Conservation (phyloP, 2,329 filamentous ascomycete genomes). For the Dactylellina cionopaga region DNA sequence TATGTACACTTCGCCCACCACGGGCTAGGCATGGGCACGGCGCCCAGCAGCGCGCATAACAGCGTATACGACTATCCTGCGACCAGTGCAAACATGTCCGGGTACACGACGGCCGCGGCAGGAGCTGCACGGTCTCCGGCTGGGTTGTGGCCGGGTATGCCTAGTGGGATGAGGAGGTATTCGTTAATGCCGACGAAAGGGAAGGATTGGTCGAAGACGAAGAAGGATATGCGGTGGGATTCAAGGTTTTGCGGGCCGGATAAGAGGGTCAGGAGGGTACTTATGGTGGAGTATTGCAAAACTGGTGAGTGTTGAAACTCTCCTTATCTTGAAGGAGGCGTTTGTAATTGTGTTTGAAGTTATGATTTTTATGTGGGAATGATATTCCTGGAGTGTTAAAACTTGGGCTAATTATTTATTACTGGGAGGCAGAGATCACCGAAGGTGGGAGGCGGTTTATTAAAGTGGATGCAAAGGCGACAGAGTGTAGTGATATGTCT, state of each 20-base stretch:
- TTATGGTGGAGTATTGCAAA: conserved; percentile 66
- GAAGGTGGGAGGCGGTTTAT: conserved; percentile 50
- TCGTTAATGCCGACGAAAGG: conserved; percentile 51
- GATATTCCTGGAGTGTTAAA: conserved; percentile 60
- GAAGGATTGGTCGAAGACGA: conserved; percentile 45
- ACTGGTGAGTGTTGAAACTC: conserved; percentile 56
- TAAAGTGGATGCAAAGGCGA: conserved; percentile 49
- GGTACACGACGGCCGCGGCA: neutral
- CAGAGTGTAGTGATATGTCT: conserved; percentile 28
- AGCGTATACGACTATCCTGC: conserved; percentile 43
- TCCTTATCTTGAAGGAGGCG: conserved; percentile 23
- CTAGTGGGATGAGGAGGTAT: conserved; percentile 20
- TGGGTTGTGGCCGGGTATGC: neutral
- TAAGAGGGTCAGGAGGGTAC: conserved; percentile 60
- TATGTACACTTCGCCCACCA: conserved; percentile 48
- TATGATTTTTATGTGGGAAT: conserved; percentile 59
- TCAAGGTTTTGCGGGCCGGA: conserved; percentile 34
- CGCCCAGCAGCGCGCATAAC: conserved; percentile 36
- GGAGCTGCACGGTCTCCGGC: neutral
- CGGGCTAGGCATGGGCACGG: conserved; percentile 16
- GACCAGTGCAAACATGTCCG: conserved; percentile 24
- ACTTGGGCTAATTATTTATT: conserved; percentile 52
- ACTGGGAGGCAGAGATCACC: conserved; percentile 18
- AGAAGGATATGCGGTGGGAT: conserved; percentile 52
- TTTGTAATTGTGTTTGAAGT: conserved; percentile 56